Conservation (phyloP, 345 rosid genomes). For the Populus alba region DNA sequence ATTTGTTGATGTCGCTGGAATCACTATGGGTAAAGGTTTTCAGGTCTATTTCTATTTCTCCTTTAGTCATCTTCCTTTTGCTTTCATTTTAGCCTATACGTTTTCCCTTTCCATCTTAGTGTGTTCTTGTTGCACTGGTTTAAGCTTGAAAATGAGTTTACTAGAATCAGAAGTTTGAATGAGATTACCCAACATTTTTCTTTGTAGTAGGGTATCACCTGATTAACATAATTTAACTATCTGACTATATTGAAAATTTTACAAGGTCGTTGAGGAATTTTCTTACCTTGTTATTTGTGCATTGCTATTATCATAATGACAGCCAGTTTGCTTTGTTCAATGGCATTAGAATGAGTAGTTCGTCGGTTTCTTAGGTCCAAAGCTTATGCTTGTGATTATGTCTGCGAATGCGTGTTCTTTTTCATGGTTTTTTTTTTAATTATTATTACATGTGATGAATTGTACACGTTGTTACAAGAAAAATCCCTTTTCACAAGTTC, state of each 20-base stretch:
- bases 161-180: neutral
- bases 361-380: neutral
- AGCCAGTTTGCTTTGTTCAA: neutral
- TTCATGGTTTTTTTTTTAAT: neutral
- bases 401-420: neutral
- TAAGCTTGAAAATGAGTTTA: neutral
- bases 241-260: neutral
- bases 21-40: conserved; percentile 91
- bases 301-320: neutral
- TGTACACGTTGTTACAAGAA: neutral
- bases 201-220: neutral
- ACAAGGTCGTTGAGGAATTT: neutral
- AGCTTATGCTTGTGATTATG: neutral
- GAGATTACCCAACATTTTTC: neutral
- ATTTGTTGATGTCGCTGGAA: conserved; percentile 78
- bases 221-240: neutral
- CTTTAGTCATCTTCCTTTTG: neutral
- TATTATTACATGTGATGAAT: neutral
- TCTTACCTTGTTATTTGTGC: neutral
- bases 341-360: neutral
- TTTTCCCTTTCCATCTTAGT: neutral
- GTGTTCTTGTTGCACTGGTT: neutral
- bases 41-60: conserved; percentile 44
- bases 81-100: neutral
- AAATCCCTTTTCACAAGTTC: neutral